These are phyloP conservation scores for Globisporangium acanthophoron DNA, from an alignment of 352 stramenopile genomes.

Conservation along the genomic window DNA sequence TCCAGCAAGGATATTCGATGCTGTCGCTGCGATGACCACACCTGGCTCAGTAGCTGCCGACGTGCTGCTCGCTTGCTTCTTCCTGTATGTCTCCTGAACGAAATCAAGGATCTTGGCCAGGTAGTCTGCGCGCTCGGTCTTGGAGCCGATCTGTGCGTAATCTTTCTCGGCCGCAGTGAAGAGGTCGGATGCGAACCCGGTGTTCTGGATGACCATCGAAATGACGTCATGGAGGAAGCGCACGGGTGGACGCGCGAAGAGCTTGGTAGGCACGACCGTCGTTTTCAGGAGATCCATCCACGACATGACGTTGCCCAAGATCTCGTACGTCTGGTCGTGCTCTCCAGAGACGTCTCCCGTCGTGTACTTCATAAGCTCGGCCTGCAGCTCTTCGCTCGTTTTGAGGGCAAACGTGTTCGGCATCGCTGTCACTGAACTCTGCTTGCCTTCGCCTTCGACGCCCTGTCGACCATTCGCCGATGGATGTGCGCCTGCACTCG, in stretches of 20 bases:
- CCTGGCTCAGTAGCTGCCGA: not conserved
- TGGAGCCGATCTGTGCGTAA: constrained; percentile 58
- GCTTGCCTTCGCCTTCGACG: not conserved
- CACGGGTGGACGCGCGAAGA: constrained; percentile 72
- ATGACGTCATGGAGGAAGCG: constrained; percentile 81
- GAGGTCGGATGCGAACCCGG: constrained; percentile 41
- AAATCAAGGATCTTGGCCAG: constrained; percentile 70
- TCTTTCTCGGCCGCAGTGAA: constrained; percentile 48
- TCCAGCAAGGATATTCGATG: constrained; percentile 71
- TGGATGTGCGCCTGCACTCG: constrained; percentile 6
- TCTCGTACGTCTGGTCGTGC: constrained; percentile 57
- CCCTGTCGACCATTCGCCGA: not conserved
- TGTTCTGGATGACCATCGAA: constrained; percentile 63
- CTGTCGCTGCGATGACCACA: constrained; percentile 61
- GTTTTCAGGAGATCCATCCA: constrained; percentile 78
- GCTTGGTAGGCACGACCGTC: constrained; percentile 49
- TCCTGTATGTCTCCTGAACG: constrained; percentile 52
- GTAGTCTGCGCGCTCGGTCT: constrained; percentile 74
- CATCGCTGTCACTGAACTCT: not conserved
- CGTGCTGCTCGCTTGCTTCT: constrained; percentile 16
- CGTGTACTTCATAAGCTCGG: constrained; percentile 31
- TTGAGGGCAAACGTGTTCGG: constrained; percentile 38
- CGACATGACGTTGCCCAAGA: constrained; percentile 65
- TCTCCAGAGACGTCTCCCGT: constrained; percentile 43
- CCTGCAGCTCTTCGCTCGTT: constrained; percentile 24